Evolutionary conservation across 345 rosid genomes (phyloP).

Genomic region (Syzygium aqueum): DNA sequence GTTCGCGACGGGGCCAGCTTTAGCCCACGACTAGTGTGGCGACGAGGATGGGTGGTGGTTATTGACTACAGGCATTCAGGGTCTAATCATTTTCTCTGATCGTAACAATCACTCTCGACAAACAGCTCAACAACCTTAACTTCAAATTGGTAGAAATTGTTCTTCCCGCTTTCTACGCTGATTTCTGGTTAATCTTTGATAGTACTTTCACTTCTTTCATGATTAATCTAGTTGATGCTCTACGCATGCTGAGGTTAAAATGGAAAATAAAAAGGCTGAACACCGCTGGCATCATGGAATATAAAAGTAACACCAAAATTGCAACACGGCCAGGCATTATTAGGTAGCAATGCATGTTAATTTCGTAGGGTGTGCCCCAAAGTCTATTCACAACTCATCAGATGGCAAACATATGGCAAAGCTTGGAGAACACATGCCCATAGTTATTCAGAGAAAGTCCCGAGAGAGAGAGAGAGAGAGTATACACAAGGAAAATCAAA

Average conservation of each 20-base stretch:
- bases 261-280: background rate
- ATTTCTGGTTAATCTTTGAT: background rate
- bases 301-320: background rate
- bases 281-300: background rate
- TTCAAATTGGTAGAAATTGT: background rate
- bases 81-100: background rate
- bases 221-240: background rate
- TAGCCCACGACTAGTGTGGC: background rate
- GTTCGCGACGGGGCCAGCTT: background rate
- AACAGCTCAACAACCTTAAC: background rate
- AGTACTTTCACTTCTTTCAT: background rate
- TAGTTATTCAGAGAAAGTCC: background rate
- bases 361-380: background rate
- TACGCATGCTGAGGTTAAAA: background rate
- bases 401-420: background rate
- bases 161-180: background rate
- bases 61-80: background rate
- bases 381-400: background rate
- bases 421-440: background rate
- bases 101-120: background rate
- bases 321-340: background rate
- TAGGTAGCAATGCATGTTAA: background rate
- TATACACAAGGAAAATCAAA: background rate
- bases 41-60: background rate
- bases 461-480: background rate